These are phyloP conservation scores for Wakefieldia striispora DNA, from an alignment of 768 basidiomycete species.

Conservation along the genomic window DNA sequence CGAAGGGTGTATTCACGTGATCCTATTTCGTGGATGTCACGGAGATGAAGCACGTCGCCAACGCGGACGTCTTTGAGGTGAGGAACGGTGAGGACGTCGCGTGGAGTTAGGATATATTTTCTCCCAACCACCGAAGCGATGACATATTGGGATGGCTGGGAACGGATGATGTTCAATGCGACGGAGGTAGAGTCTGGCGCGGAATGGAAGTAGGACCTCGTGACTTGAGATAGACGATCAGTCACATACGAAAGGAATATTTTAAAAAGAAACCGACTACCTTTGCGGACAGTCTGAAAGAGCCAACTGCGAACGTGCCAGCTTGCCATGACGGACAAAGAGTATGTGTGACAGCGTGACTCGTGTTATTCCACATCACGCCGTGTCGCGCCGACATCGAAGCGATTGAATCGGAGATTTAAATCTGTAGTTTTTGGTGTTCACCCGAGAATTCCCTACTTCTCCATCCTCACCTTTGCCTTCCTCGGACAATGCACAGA, in stretches of 20 bases:
- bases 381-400: conserved; percentile 9
- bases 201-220: conserved; percentile 30
- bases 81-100: conserved; percentile 92
- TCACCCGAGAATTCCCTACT: conserved; percentile 35
- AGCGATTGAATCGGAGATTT: conserved; percentile 29
- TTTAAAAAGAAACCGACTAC: conserved; percentile 11
- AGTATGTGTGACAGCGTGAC: conserved; percentile 13
- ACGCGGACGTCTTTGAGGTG: conserved; percentile 82
- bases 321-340: conserved; percentile 16
- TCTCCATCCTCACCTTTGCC: conserved; percentile 45
- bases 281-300: conserved; percentile 20
- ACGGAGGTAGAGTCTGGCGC: conserved; percentile 44
- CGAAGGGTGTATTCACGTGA: conserved; percentile 93
- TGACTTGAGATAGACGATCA: conserved; percentile 15
- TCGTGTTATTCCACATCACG: conserved; percentile 1
- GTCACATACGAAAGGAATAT: neutral
- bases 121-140: conserved; percentile 84
- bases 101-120: conserved; percentile 86
- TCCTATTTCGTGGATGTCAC: conserved; percentile 90
- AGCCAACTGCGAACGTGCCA: conserved; percentile 23
- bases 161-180: conserved; percentile 79
- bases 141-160: conserved; percentile 91
- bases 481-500: conserved; percentile 68
- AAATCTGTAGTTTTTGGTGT: conserved; percentile 33
- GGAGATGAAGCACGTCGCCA: conserved; percentile 80